phyloP scores from a whole-genome alignment of 108 stramenopile genomes.

The Cylindrotheca fusiformis region DNA sequence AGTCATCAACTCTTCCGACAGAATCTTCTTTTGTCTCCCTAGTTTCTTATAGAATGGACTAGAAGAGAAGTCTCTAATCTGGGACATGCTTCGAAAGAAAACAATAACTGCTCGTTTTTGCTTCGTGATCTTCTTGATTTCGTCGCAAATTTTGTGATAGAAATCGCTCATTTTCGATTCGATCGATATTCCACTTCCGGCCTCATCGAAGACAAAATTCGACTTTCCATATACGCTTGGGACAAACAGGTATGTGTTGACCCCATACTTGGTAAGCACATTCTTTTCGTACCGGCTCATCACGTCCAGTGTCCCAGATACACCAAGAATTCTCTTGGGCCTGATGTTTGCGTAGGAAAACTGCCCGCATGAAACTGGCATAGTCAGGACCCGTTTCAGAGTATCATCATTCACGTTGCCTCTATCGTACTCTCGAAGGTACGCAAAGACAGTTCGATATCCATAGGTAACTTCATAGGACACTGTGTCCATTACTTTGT shows the following conservation, averaged over 20 bases:
- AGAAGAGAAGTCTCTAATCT: slow-evolving; percentile 35
- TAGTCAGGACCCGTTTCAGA: slow-evolving; percentile 33
- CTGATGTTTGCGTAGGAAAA: slow-evolving; percentile 70
- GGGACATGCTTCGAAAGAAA: slow-evolving; percentile 40
- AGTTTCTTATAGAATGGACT: slow-evolving; percentile 49
- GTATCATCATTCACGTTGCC: slow-evolving; percentile 32
- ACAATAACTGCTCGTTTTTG: slow-evolving; percentile 56
- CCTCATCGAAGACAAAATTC: slow-evolving; percentile 56
- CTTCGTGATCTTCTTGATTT: slow-evolving; percentile 32
- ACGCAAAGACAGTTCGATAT: slow-evolving; percentile 58
- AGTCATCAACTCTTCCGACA: slow-evolving; percentile 46
- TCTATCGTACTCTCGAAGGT: slow-evolving; percentile 45
- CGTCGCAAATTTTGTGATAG: slow-evolving; percentile 50
- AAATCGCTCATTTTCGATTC: slow-evolving; percentile 39
- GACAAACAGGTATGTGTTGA: slow-evolving; percentile 42
- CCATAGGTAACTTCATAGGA: slow-evolving; percentile 53
- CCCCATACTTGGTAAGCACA: slow-evolving; percentile 45
- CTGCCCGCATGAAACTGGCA: slow-evolving; percentile 63
- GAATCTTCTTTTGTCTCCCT: slow-evolving; percentile 40
- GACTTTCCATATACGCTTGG: slow-evolving; percentile 64
- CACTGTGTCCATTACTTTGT: slow-evolving; percentile 61
- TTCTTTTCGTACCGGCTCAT: slow-evolving; percentile 39
- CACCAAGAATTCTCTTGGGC: slow-evolving; percentile 54
- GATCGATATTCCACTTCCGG: slow-evolving; percentile 53
- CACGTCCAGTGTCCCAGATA: slow-evolving; percentile 52